Base-by-base conservation (phyloP, 2,329 filamentous ascomycete genomes). In the Penicillium italicum region DNA sequence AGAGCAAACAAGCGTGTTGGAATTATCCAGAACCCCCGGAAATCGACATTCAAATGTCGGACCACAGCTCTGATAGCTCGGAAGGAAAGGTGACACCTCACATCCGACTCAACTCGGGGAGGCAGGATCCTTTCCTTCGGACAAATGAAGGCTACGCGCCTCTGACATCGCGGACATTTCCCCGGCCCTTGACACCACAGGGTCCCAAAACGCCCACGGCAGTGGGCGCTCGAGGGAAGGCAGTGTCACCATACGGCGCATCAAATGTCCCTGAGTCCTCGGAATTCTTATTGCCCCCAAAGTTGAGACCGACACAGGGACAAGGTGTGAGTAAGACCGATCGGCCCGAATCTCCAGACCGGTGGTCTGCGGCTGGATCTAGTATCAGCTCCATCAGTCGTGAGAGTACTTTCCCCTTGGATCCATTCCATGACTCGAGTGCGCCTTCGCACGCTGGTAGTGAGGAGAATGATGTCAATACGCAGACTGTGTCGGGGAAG, bases 401-500 rank as follows among this genome's bases (percentile, higher is more conserved):
- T 7, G 63, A 66, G 7, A 75, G 80, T 65, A 66, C 66, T 2
- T 74, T 76, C 70, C 61, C 77, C 64, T 49, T 80, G 72, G 58
- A 84, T 78, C 84, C 83, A 0, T 86, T 85, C 61, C 81, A 83
- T 56, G 84, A 87, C 59, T 84, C 82, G 5, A 75, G 80, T 61
- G 78, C 80, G 12, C 80, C 81, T 2, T 87, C 84, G 47, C 75
- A 82, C 58, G 77, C 81, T 20, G 83, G 79, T n/a, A 87, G 84
- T 64, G 84, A 88, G 43, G 84, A 87, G 26, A 82, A 86, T 20
- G 78, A 80, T 64, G 74, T 88, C 50, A 89, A 88, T 65, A 89
- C 86, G 0, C 86, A 89, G 73, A 89, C 86, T 1, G 86, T 89
- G 3, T 84, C 85, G 16, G 85, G 88, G 66, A 89, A 89, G 71